These are phyloP conservation scores for Euclidium syriacum DNA, from an alignment of 345 rosid species.

Conservation along the genomic window DNA sequence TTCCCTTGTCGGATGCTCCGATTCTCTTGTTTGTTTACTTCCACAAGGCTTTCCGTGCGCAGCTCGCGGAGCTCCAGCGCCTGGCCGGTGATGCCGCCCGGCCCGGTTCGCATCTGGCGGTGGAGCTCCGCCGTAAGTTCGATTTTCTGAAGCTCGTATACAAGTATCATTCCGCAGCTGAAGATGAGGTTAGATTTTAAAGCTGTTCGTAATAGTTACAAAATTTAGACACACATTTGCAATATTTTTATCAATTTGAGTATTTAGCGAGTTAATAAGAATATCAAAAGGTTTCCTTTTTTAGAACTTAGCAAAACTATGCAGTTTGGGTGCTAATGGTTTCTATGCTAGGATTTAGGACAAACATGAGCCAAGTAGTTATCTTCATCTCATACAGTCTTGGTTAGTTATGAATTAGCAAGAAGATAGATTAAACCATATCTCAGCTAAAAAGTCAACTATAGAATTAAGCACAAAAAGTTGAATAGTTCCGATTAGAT, in stretches of 20 bases:
- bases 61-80: constrained; percentile 46
- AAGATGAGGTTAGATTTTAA: constrained; percentile 66
- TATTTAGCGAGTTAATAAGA: too few relatives aligned
- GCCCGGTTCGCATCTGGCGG: constrained; percentile 15
- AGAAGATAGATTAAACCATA: not conserved
- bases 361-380: not conserved
- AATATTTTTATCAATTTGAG: too few relatives aligned
- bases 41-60: constrained; percentile 63
- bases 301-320: too few relatives aligned
- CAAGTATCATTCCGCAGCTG: constrained; percentile 59
- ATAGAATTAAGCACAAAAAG: not conserved
- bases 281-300: too few relatives aligned
- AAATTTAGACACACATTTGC: too few relatives aligned
- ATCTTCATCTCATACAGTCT: not conserved
- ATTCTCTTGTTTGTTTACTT: constrained; percentile 51
- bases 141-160: constrained; percentile 59
- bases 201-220: too few relatives aligned
- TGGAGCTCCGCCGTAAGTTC: constrained; percentile 50
- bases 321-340: not conserved
- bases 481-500: not conserved
- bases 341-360: constrained; percentile 1
- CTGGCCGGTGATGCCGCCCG: constrained; percentile 29
- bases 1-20: constrained; percentile 49
- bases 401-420: not conserved
- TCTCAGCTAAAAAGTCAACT: not conserved